These are phyloP conservation scores for Xylaria cubensis DNA, from an alignment of 495 filamentous ascomycete species.

Conservation along the genomic window DNA sequence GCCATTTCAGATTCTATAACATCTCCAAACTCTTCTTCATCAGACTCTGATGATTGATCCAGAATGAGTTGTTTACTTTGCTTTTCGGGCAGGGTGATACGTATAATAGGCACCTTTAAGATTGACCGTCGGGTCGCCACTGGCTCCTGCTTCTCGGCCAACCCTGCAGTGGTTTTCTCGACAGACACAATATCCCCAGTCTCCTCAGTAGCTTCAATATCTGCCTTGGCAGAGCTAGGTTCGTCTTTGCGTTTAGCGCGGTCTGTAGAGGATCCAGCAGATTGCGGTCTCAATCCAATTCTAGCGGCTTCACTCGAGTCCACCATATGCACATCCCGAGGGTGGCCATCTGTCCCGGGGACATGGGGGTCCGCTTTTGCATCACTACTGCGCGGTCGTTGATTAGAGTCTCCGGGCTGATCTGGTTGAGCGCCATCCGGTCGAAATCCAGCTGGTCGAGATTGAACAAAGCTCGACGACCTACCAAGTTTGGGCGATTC, in stretches of 20 bases:
- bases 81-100: slow-evolving; percentile 39
- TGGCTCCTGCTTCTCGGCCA: slow-evolving; percentile 15
- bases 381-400: slow-evolving; percentile 54
- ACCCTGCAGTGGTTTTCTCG: background rate
- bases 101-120: slow-evolving; percentile 29
- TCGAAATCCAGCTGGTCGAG: slow-evolving; percentile 48
- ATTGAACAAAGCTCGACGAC: slow-evolving; percentile 51
- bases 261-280: slow-evolving; percentile 47
- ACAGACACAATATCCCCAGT: background rate
- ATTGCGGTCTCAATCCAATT: slow-evolving; percentile 46
- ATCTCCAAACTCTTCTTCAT: slow-evolving; percentile 59
- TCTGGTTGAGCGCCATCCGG: slow-evolving; percentile 48
- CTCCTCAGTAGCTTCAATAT: slow-evolving; percentile 22
- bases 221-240: slow-evolving; percentile 18
- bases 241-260: slow-evolving; percentile 40
- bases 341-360: slow-evolving; percentile 38
- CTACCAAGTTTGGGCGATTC: slow-evolving; percentile 53
- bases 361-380: slow-evolving; percentile 47
- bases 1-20: slow-evolving; percentile 55
- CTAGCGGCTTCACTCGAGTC: slow-evolving; percentile 46
- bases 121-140: slow-evolving; percentile 29
- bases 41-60: slow-evolving; percentile 54
- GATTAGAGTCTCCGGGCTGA: slow-evolving; percentile 47
- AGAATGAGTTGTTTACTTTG: slow-evolving; percentile 35
- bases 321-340: slow-evolving; percentile 40